Percentiles rank a stretch among this genome's conserved stretches.
Conservation (phyloP, 345 rosid species). For the Cardamine occulta region DNA sequence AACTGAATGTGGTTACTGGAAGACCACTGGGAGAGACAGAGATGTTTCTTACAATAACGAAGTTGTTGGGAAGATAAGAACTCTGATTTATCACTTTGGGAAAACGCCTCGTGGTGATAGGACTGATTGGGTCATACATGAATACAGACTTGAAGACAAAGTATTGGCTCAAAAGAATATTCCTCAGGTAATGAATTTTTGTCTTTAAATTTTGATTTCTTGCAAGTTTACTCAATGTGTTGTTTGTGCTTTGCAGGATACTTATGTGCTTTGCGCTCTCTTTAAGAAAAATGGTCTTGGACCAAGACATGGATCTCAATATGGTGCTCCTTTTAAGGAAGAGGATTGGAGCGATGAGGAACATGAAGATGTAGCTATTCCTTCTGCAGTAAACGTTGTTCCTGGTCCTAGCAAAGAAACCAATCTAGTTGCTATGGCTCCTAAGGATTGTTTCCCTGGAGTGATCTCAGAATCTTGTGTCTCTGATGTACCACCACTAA, state of each 20-base stretch:
- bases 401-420: conserved; percentile 24
- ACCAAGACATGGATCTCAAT: conserved; percentile 74
- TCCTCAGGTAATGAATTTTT: conserved; percentile 39
- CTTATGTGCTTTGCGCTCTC: conserved; percentile 59
- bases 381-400: conserved; percentile 11
- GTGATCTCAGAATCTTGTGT: conserved; percentile 40
- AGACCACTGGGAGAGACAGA: conserved; percentile 73
- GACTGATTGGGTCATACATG: conserved; percentile 91
- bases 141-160: conserved; percentile 62
- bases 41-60: conserved; percentile 47
- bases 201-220: not conserved
- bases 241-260: conserved; percentile 47
- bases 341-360: conserved; percentile 75
- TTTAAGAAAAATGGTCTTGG: conserved; percentile 74
- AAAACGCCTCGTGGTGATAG: conserved; percentile 54
- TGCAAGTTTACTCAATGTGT: conserved; percentile 1
- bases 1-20: conserved; percentile 72
- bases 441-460: conserved; percentile 18
- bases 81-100: conserved; percentile 64
- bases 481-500: conserved; percentile 35
- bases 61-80: conserved; percentile 64
- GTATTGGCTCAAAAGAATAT: conserved; percentile 46
- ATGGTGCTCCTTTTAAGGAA: conserved; percentile 77
- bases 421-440: conserved; percentile 20
- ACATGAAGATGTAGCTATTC: conserved; percentile 29